Conservation (phyloP, 192 early-diverging fungal genomes). For the Ambispora gerdemannii region DNA sequence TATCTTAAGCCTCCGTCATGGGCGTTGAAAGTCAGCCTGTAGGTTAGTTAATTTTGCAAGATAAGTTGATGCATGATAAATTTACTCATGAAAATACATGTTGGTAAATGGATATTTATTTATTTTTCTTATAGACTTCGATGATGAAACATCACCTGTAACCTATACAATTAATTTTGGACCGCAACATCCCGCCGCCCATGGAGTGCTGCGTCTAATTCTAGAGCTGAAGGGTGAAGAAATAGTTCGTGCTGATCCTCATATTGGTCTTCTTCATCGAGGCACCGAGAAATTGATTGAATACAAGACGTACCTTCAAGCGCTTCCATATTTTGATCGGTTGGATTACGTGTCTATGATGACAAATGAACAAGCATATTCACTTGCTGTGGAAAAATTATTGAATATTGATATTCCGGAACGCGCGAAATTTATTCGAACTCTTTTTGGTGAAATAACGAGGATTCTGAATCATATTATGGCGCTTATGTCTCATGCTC, state of each 20-base stretch:
- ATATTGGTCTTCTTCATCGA: slow-evolving; percentile 94
- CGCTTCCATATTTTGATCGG: slow-evolving; percentile 97
- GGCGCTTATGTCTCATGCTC: slow-evolving; percentile 92
- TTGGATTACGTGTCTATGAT: slow-evolving; percentile 99
- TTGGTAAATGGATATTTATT: background rate
- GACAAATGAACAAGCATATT: slow-evolving; percentile 98
- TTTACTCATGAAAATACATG: too few species aligned
- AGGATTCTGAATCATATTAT: slow-evolving; percentile 98
- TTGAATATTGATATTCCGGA: slow-evolving; percentile 95
- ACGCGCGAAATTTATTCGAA: slow-evolving; percentile 95
- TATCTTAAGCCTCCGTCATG: too few species aligned
- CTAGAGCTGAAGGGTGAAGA: slow-evolving; percentile 90
- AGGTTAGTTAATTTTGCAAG: too few species aligned
- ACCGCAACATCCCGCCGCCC: slow-evolving; percentile 98
- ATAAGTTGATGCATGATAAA: too few species aligned
- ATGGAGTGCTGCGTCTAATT: slow-evolving; percentile 93
- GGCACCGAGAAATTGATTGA: slow-evolving; percentile 99
- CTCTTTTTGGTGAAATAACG: slow-evolving; percentile 96
- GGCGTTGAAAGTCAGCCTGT: too few species aligned
- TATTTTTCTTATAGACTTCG: slow-evolving; percentile 29
- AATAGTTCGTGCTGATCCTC: slow-evolving; percentile 91
- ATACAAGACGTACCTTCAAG: slow-evolving; percentile 98
- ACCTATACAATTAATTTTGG: slow-evolving; percentile 94
- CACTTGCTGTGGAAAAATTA: slow-evolving; percentile 95
- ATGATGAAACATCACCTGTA: slow-evolving; percentile 25